A percentile compares a stretch with the other conserved stretches of the same genome.
Evolutionary conservation across 768 basidiomycete species (phyloP).

Genomic region (Suillus subluteus): DNA sequence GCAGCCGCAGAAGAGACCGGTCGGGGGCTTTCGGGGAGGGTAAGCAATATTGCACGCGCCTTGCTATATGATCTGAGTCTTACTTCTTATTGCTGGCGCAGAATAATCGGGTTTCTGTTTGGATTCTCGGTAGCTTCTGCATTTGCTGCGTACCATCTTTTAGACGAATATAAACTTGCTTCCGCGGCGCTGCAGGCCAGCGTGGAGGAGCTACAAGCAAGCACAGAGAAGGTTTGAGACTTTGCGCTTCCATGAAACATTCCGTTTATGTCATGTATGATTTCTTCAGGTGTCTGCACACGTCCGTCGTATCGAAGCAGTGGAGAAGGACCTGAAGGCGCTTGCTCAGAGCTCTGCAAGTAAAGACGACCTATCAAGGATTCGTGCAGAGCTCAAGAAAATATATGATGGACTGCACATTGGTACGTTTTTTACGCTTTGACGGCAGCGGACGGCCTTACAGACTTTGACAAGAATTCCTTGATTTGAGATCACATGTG

Average conservation of each 20-base stretch:
- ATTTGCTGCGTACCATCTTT: conserved; percentile 81
- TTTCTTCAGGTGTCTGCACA: conserved; percentile 73
- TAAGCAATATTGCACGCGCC: conserved; percentile 30
- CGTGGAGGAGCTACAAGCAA: conserved; percentile 83
- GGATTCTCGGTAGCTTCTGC: conserved; percentile 91
- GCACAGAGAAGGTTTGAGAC: conserved; percentile 62
- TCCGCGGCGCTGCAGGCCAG: conserved; percentile 87
- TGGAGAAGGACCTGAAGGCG: conserved; percentile 88
- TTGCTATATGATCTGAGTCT: neutral
- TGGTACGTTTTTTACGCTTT: conserved; percentile 46
- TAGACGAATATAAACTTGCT: conserved; percentile 90
- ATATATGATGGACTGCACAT: conserved; percentile 82
- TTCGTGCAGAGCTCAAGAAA: conserved; percentile 86
- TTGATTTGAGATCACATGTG: conserved; percentile 79
- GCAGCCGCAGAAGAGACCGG: conserved; percentile 67
- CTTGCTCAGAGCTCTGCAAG: conserved; percentile 64
- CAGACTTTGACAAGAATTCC: conserved; percentile 56
- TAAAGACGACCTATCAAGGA: conserved; percentile 79
- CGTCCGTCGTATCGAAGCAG: conserved; percentile 79
- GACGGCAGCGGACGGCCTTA: conserved; percentile 6
- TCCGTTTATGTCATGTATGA: neutral
- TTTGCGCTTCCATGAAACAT: neutral
- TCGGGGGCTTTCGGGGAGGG: conserved; percentile 76
- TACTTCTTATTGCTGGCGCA: conserved; percentile 30
- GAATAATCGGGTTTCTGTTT: conserved; percentile 83